These are phyloP conservation scores for Rhododendron vialii DNA, from an alignment of 148 eudicot genomes.

Conservation along the genomic window DNA sequence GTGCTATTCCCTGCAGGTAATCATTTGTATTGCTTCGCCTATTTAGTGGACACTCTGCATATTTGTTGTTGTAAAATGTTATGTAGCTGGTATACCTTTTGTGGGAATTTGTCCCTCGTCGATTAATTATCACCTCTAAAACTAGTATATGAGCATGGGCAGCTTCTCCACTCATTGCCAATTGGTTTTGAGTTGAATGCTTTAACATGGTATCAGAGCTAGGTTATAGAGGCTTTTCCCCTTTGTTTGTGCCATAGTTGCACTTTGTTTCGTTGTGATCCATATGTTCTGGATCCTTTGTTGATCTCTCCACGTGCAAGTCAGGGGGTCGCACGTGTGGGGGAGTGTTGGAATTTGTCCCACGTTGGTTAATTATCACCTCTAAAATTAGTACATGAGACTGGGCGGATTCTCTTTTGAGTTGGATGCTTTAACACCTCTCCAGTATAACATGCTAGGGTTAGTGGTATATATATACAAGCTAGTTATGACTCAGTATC, in stretches of 20 bases:
- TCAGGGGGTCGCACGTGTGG: too few relatives aligned
- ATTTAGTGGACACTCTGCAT: neutral
- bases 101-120: too few relatives aligned
- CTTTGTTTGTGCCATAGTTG: too few relatives aligned
- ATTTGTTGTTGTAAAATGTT: neutral
- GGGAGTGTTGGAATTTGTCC: neutral
- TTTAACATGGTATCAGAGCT: too few relatives aligned
- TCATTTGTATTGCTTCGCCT: neutral
- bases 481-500: neutral
- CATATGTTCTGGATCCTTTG: too few relatives aligned
- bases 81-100: neutral
- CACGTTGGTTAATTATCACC: neutral
- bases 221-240: too few relatives aligned
- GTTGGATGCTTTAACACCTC: neutral
- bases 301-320: too few relatives aligned
- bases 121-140: too few relatives aligned
- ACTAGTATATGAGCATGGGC: too few relatives aligned
- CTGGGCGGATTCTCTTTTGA: neutral
- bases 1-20: slow-evolving; percentile 94
- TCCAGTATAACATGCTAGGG: neutral
- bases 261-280: too few relatives aligned
- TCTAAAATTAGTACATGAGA: neutral
- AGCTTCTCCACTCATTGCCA: too few relatives aligned
- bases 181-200: too few relatives aligned
- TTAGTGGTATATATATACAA: neutral